Conservation (phyloP, 768 basidiomycete genomes). For the Kwoniella mangroviensis region DNA sequence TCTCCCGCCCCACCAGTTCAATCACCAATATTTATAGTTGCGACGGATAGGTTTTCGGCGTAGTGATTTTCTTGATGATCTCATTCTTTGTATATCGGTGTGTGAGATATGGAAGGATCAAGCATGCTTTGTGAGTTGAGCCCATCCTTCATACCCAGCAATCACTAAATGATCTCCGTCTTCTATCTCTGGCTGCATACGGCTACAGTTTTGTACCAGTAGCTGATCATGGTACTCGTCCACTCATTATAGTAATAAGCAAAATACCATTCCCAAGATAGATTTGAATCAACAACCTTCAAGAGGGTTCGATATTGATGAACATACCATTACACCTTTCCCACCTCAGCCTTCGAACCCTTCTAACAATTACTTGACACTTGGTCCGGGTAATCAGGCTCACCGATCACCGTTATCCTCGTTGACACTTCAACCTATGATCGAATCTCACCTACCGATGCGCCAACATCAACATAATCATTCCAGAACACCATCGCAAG, state of each 20-base stretch:
- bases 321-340: neutral
- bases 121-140: neutral
- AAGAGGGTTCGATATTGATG: neutral
- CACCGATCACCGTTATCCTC: neutral
- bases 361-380: too few species aligned
- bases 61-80: neutral
- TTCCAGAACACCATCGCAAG: neutral
- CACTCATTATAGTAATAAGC: neutral
- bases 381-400: neutral
- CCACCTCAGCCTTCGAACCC: neutral
- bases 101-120: neutral
- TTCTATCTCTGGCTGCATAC: neutral
- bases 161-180: neutral
- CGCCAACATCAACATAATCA: neutral
- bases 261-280: neutral
- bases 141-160: neutral
- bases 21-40: neutral
- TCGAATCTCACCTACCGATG: neutral
- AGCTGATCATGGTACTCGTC: neutral
- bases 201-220: neutral
- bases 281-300: neutral
- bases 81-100: neutral
- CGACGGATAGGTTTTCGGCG: neutral
- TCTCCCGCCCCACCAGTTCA: neutral
- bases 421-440: neutral